phyloP scores from a whole-genome alignment of 208 protist genomes.

The Trypanosoma caninum region DNA sequence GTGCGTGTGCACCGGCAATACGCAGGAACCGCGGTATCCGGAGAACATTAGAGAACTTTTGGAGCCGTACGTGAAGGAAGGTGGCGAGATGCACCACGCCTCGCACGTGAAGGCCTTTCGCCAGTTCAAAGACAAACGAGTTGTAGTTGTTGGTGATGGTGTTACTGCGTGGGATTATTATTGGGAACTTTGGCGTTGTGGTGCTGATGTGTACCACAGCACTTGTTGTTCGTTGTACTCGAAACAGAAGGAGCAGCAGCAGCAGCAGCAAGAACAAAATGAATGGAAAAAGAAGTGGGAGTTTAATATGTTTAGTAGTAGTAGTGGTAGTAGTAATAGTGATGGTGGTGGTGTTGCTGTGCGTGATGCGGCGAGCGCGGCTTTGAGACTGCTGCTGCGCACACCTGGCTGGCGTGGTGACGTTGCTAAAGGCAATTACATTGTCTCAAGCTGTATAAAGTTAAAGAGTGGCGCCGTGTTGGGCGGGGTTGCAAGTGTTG shows the following conservation, averaged over 20 bases:
- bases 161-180: slow-evolving; percentile 83
- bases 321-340: too few species aligned
- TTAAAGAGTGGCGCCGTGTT: slow-evolving; percentile 33
- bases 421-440: slow-evolving; percentile 34
- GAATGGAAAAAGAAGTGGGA: background rate
- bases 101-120: slow-evolving; percentile 87
- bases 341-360: background rate
- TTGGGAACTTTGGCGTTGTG: slow-evolving; percentile 53
- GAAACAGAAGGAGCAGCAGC: slow-evolving; percentile 1
- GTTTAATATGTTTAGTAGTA: background rate
- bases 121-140: slow-evolving; percentile 55
- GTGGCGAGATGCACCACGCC: slow-evolving; percentile 80
- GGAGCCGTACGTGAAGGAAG: slow-evolving; percentile 34
- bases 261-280: too few species aligned
- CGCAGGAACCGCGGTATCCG: slow-evolving; percentile 75
- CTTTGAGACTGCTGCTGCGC: slow-evolving; percentile 26
- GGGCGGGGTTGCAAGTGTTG: slow-evolving; percentile 35
- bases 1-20: slow-evolving; percentile 84
- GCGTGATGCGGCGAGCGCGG: slow-evolving; percentile 31
- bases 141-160: slow-evolving; percentile 81
- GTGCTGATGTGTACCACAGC: slow-evolving; percentile 77
- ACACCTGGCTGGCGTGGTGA: slow-evolving; percentile 52
- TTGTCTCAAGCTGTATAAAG: slow-evolving; percentile 57
- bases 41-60: slow-evolving; percentile 37
- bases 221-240: background rate